Percentiles rank a stretch among this genome's conserved stretches.
Conservation (phyloP, 2,329 filamentous ascomycete genomes). For the Metarhizium brunneum region DNA sequence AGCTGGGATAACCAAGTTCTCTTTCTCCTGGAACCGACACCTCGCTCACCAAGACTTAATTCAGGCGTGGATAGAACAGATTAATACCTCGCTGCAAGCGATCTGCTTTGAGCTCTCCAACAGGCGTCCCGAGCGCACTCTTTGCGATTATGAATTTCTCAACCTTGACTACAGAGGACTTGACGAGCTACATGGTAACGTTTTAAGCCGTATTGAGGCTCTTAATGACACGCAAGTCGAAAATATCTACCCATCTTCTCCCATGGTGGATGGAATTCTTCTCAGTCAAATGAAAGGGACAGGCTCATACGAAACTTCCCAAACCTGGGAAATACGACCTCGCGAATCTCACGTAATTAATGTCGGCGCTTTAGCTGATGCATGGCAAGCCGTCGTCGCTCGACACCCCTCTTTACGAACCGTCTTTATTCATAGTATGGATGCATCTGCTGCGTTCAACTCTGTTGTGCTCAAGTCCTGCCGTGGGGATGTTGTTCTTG, state of each 20-base stretch:
- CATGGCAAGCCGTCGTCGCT: conserved; percentile 7
- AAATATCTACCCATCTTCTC: conserved; percentile 23
- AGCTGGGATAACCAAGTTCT: not conserved
- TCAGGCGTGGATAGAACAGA: not conserved
- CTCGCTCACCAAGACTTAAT: not conserved
- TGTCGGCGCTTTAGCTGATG: conserved; percentile 4
- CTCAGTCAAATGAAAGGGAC: conserved; percentile 14
- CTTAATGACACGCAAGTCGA: conserved; percentile 13
- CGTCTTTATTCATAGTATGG: conserved; percentile 5
- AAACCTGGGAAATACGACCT: conserved; percentile 1
- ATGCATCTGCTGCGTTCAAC: conserved; percentile 5
- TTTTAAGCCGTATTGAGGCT: conserved; percentile 3
- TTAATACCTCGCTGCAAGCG: not conserved
- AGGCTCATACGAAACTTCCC: conserved; percentile 4
- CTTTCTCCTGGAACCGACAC: conserved; percentile 2
- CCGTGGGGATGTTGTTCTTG: not conserved
- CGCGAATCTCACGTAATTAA: not conserved
- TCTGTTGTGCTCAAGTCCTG: not conserved
- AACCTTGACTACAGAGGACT: not conserved
- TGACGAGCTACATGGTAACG: conserved; percentile 8
- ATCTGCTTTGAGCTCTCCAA: not conserved
- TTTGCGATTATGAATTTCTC: conserved; percentile 4
- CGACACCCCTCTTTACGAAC: conserved; percentile 8
- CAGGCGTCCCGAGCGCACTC: not conserved
- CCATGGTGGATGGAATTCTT: conserved; percentile 23